Conservation (phyloP, 116 monocot genomes). For the Iris pallida region DNA sequence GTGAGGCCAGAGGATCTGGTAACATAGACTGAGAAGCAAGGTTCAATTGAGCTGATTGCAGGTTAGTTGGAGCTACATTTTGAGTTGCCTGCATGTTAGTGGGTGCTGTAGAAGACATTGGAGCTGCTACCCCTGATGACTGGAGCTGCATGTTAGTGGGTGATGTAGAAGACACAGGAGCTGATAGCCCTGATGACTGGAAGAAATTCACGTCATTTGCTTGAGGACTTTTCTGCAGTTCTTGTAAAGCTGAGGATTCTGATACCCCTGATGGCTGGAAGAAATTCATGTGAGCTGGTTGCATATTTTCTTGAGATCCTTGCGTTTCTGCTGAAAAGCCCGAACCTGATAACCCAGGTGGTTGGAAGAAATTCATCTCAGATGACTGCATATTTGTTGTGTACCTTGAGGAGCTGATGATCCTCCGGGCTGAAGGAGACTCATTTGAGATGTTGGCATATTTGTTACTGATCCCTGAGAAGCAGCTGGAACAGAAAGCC, state of each 20-base stretch:
- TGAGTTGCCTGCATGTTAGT: slow-evolving; percentile 6
- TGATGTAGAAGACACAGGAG: neutral
- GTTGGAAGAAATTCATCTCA: slow-evolving; percentile 19
- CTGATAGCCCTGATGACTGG: neutral
- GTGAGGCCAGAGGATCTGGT: neutral
- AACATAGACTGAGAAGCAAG: neutral
- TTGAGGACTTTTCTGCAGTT: neutral
- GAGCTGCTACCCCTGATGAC: neutral
- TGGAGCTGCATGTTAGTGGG: neutral
- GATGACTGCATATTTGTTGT: neutral
- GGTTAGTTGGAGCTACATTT: neutral
- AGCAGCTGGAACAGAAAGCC: slow-evolving; percentile 2
- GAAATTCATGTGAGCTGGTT: slow-evolving; percentile 12
- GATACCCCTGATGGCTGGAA: neutral
- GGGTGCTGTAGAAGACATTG: neutral
- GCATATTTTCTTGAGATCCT: neutral
- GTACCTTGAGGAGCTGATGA: neutral
- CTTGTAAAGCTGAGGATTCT: slow-evolving; percentile 11
- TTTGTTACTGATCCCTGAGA: neutral
- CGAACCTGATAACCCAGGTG: neutral
- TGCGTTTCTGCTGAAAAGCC: neutral
- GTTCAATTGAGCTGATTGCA: slow-evolving; percentile 9
- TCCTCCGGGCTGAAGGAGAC: neutral
- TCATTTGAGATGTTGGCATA: neutral
- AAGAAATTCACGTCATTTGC: neutral